Conservation (phyloP, 164 flowering plant genomes). For the Dillenia suffruticosa region DNA sequence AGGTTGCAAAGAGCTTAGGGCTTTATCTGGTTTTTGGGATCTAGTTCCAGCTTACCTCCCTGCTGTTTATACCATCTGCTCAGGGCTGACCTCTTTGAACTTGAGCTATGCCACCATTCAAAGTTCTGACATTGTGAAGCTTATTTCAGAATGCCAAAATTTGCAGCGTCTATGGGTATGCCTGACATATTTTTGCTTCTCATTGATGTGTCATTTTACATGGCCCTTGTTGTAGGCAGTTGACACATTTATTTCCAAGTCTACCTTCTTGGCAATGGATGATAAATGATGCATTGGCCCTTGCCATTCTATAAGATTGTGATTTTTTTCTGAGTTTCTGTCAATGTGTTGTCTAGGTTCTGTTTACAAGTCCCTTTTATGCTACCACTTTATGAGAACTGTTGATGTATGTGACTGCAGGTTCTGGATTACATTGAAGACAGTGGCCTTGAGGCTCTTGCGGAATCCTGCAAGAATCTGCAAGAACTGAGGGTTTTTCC, state of each 20-base stretch:
- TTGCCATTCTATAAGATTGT: neutral
- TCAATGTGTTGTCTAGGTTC: no score
- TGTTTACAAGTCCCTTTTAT: no score
- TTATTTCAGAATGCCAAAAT: constrained; percentile 57
- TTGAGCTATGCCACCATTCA: constrained; percentile 67
- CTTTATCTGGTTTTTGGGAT: constrained; percentile 94
- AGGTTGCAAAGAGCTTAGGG: constrained; percentile 59
- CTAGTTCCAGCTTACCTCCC: constrained; percentile 61
- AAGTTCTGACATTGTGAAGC: constrained; percentile 57
- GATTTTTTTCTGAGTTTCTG: neutral
- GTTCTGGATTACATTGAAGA: constrained; percentile 84
- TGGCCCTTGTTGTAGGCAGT: no score
- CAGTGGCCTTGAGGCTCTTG: constrained; percentile 61
- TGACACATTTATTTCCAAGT: no score
- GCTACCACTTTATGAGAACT: no score
- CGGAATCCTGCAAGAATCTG: constrained; percentile 60
- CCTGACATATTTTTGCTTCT: neutral
- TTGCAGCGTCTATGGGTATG: constrained; percentile 75
- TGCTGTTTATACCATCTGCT: constrained; percentile 52
- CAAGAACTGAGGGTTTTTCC: constrained; percentile 79
- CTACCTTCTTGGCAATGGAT: no score
- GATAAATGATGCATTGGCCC: no score
- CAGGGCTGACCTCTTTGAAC: constrained; percentile 66
- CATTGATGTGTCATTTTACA: no score
- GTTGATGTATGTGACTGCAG: constrained; percentile 26